Percentiles rank a stretch among this genome's conserved stretches.
phyloP scores from a whole-genome alignment of 2,329 filamentous ascomycete species.

The Cladophialophora chaetospira region DNA sequence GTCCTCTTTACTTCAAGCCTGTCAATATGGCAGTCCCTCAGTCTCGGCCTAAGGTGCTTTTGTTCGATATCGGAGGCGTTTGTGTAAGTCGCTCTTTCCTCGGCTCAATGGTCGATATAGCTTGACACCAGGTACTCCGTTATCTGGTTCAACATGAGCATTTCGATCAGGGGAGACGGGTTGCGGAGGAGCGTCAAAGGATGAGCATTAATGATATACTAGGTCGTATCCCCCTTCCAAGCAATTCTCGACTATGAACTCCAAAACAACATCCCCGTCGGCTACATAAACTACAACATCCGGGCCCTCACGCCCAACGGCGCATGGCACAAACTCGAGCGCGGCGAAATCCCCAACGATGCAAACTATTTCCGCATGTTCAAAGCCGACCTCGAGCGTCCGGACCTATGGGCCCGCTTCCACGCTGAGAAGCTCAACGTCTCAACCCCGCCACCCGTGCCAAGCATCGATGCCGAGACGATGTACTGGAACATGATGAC shows the following conservation, averaged over 20 bases:
- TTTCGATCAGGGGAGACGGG: too few species aligned
- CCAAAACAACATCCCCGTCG: constrained; percentile 72
- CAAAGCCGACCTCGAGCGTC: constrained; percentile 69
- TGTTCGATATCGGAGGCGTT: constrained; percentile 97
- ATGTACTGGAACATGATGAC: constrained; percentile 94
- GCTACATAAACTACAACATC: constrained; percentile 91
- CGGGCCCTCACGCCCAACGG: constrained; percentile 75
- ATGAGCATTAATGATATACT: background rate
- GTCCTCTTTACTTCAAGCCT: background rate
- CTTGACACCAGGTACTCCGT: too few species aligned
- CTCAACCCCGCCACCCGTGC: constrained; percentile 61
- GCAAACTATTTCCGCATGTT: constrained; percentile 75
- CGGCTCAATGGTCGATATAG: too few species aligned
- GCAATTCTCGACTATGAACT: constrained; percentile 89
- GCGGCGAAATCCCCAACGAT: constrained; percentile 77
- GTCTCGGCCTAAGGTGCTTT: constrained; percentile 65
- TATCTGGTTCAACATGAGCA: too few species aligned
- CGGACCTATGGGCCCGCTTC: constrained; percentile 68
- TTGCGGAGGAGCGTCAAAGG: too few species aligned
- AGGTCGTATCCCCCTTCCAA: constrained; percentile 92
- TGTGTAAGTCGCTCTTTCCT: constrained; percentile 67
- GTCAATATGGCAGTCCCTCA: background rate
- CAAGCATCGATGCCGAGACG: constrained; percentile 72
- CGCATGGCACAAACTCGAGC: constrained; percentile 85
- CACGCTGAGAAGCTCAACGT: constrained; percentile 38